These are phyloP conservation scores for Ustilago loliicola DNA, from an alignment of 1,284 basidiomycete genomes.

Conservation along the genomic window DNA sequence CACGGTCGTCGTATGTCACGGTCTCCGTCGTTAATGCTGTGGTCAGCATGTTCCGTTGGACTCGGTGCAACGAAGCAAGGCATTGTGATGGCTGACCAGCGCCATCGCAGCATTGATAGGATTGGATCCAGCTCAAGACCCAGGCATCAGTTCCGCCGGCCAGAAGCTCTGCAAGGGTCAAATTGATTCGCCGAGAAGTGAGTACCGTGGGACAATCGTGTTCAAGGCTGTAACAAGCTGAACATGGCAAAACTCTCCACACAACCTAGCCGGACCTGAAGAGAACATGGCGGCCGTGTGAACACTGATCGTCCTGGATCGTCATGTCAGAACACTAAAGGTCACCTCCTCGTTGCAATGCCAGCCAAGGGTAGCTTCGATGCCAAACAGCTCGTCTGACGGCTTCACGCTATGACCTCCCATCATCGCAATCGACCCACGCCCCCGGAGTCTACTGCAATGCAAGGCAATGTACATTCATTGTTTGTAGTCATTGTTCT, in stretches of 20 bases:
- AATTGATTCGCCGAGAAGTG: not conserved
- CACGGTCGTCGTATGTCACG: not conserved
- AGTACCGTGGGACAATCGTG: not conserved
- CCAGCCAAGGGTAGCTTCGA: not conserved
- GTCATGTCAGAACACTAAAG: no score
- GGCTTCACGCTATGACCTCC: not conserved
- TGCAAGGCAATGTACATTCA: not conserved
- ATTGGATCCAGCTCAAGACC: not conserved
- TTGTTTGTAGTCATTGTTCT: not conserved
- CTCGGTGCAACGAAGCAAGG: not conserved
- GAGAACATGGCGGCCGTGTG: not conserved
- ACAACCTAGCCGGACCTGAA: not conserved
- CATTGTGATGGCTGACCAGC: no score
- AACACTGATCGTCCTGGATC: not conserved
- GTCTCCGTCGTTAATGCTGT: no score
- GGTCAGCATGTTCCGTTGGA: no score
- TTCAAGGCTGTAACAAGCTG: not conserved
- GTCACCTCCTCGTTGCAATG: no score
- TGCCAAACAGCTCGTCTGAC: not conserved
- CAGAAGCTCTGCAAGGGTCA: conserved; percentile 8
- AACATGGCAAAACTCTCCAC: no score
- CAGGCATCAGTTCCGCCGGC: conserved; percentile 6
- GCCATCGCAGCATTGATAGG: not conserved
- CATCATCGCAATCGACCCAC: not conserved
- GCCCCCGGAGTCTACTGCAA: not conserved